Percentiles rank a stretch among this genome's conserved stretches.
Evolutionary conservation across 2,329 filamentous ascomycete genomes (phyloP).

Genomic region (Fusarium foetens): DNA sequence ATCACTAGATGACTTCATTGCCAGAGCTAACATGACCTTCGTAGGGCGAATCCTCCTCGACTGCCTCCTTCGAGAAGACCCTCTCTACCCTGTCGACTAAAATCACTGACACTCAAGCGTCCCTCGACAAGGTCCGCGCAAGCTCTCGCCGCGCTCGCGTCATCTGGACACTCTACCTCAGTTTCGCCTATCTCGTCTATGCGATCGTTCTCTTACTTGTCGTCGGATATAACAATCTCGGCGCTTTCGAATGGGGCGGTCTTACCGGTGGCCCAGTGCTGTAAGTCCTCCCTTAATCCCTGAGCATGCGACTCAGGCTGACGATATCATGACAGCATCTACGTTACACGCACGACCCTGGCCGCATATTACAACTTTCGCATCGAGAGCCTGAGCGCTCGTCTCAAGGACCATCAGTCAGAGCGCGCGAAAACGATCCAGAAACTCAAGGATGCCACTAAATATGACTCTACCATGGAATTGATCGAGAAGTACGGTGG

Average conservation of each 20-base stretch:
- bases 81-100: slow-evolving; percentile 84
- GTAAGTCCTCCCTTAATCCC: slow-evolving; percentile 60
- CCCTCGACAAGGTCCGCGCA: slow-evolving; percentile 77
- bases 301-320: slow-evolving; percentile 10
- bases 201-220: slow-evolving; percentile 84
- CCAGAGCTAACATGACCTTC: slow-evolving; percentile 22
- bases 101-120: slow-evolving; percentile 78
- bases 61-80: slow-evolving; percentile 92
- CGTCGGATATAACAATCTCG: slow-evolving; percentile 84
- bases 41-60: slow-evolving; percentile 81
- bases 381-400: slow-evolving; percentile 73
- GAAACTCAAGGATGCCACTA: slow-evolving; percentile 93
- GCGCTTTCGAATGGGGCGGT: slow-evolving; percentile 79
- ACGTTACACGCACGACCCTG: slow-evolving; percentile 72
- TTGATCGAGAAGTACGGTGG: slow-evolving; percentile 94
- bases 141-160: slow-evolving; percentile 82
- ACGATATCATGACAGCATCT: slow-evolving; percentile 71
- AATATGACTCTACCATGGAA: slow-evolving; percentile 93
- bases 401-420: slow-evolving; percentile 78
- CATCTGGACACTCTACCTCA: slow-evolving; percentile 89
- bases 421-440: slow-evolving; percentile 90
- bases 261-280: slow-evolving; percentile 81
- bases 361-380: slow-evolving; percentile 83
- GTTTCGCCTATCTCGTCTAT: slow-evolving; percentile 90
- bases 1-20: background rate